These are phyloP conservation scores for Kappamyces sp. DNA, from an alignment of 192 early-diverging fungal species.

Conservation along the genomic window DNA sequence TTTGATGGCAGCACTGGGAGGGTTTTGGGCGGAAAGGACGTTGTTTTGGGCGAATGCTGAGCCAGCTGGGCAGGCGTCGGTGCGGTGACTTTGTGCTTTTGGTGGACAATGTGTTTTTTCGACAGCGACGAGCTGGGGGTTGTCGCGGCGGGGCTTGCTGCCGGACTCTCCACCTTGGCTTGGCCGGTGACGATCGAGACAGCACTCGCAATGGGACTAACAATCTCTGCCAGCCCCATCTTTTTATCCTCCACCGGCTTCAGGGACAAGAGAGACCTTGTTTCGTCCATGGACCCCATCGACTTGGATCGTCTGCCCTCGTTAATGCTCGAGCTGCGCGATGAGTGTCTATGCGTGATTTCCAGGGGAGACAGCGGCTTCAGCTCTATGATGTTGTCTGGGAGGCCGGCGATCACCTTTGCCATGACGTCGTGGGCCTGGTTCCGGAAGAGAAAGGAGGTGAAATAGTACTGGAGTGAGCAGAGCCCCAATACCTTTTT, in stretches of 20 bases:
- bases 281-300: conserved; percentile 6
- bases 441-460: conserved; percentile 39
- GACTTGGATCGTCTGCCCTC: background rate
- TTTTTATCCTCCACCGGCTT: background rate
- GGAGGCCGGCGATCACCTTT: conserved; percentile 5
- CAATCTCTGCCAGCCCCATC: too few species aligned
- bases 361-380: background rate
- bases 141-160: too few species aligned
- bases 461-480: conserved; percentile 29
- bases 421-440: conserved; percentile 22
- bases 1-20: too few species aligned
- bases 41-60: background rate
- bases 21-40: background rate
- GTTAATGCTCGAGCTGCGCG: too few species aligned
- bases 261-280: background rate
- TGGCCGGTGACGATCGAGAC: too few species aligned
- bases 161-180: too few species aligned
- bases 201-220: too few species aligned
- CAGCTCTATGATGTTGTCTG: conserved; percentile 4
- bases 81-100: conserved; percentile 6
- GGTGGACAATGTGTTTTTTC: conserved; percentile 1
- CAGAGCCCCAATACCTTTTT: background rate
- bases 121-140: too few species aligned
- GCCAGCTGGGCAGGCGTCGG: conserved; percentile 3
- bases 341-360: background rate